These are phyloP conservation scores for Debaryomyces fabryi DNA, from an alignment of 1,139 yeast species.

Conservation along the genomic window DNA sequence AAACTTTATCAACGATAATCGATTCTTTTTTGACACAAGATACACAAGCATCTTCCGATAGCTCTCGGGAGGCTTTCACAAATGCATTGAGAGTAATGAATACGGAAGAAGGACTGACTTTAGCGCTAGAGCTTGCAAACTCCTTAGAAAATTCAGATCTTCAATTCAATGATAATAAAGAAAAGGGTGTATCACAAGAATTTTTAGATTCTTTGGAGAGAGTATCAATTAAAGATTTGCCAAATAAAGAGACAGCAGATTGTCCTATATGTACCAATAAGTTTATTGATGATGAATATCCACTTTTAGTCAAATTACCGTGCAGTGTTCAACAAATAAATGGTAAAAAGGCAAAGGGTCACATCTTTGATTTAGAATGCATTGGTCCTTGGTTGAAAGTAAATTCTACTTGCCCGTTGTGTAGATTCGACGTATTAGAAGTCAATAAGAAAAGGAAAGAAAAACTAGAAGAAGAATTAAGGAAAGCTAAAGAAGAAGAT, in stretches of 20 bases:
- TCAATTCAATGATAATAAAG: conserved; percentile 12
- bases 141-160: conserved; percentile 23
- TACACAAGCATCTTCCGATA: conserved; percentile 14
- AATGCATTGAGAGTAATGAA: conserved; percentile 36
- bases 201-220: conserved; percentile 79
- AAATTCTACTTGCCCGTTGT: conserved; percentile 85
- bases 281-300: conserved; percentile 73
- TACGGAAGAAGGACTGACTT: conserved; percentile 34
- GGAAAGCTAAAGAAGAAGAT: conserved; percentile 54
- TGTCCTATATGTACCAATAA: conserved; percentile 86
- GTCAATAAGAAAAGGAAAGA: conserved; percentile 44
- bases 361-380: conserved; percentile 86
- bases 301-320: conserved; percentile 79
- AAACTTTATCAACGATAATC: conserved; percentile 37
- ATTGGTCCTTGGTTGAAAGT: conserved; percentile 85
- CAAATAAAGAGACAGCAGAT: conserved; percentile 53
- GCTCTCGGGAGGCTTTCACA: conserved; percentile 25
- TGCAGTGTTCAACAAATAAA: conserved; percentile 48
- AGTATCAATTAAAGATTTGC: conserved; percentile 53
- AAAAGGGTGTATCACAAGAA: conserved; percentile 65
- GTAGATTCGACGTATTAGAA: conserved; percentile 69
- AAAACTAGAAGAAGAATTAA: conserved; percentile 41
- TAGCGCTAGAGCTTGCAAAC: conserved; percentile 32
- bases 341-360: conserved; percentile 40
- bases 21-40: conserved; percentile 35